Evolutionary conservation across 441 rosid genomes (phyloP), one percentile per base, ranked within the genome.

Genomic region (Eruca vesicaria): DNA sequence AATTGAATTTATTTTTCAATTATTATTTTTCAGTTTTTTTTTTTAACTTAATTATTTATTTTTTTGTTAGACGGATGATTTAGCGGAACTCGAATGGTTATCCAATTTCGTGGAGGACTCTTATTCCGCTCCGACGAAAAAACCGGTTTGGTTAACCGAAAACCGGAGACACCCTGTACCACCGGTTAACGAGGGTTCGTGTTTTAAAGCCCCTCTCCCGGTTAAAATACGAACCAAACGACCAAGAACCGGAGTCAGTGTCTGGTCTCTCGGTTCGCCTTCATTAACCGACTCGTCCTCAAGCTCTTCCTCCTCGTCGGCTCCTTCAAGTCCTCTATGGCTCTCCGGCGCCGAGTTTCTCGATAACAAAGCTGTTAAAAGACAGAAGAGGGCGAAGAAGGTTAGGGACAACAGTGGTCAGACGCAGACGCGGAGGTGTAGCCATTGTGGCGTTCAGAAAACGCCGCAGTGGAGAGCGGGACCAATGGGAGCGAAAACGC

Each of bases 401-500:
- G 31, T 55, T 31, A 8, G 68, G 63, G 12, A 14, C 14, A 65
- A 29, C 18, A 12, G 19, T 52, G 65, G n/a, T 35, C 60, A 45
- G 38, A 56, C 29, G 67, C 87, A 77, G 35, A 72, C 78, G 73
- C 80, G 84, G 9, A 74, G 95, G 74, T 96, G 99, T 82, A 86
- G 87, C 61, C 99, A 95, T 81, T 95, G 99, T 66, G 97, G 93
- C 16, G 93, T 87, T 28, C 94, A 87, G 43, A 95, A 88, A 87
- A 95, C 97, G 26, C 98, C 99, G 33, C 99, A 96, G 79, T 96
- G 99, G 99, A 78, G 98, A 77, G 79, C 90, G 57, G 98, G 99
- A 12, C 99, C 97, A 9, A 45, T 70, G 6, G 99, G 99, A 18
- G 83, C 97, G 20, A 95, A 93, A 78, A 95, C 97, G 11, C 81